phyloP scores from a whole-genome alignment of 1,284 basidiomycete genomes.

The Kwoniella shivajii region DNA sequence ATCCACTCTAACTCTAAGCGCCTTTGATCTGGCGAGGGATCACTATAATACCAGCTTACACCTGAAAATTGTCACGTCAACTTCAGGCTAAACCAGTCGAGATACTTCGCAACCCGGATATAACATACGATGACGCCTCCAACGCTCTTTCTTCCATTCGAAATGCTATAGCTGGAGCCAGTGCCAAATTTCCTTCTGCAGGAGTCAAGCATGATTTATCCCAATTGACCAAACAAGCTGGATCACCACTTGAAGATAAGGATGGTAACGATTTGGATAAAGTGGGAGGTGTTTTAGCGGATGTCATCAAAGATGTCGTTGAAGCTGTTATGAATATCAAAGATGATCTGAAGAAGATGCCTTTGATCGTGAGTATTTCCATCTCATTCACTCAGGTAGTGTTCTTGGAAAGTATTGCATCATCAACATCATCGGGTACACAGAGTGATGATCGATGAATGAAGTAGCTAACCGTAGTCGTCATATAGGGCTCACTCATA shows the following conservation, averaged over 20 bases:
- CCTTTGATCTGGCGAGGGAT: not conserved
- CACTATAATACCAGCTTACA: no score
- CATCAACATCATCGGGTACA: no score
- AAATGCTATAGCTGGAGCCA: slow-evolving; percentile 8
- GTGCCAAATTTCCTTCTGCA: not conserved
- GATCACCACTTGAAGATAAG: slow-evolving; percentile 9
- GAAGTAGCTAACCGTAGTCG: not conserved
- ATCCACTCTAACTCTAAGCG: not conserved
- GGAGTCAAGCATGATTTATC: slow-evolving; percentile 7
- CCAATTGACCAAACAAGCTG: not conserved
- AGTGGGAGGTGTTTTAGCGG: slow-evolving; percentile 21
- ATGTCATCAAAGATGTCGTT: slow-evolving; percentile 23
- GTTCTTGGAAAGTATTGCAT: no score
- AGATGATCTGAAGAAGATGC: slow-evolving; percentile 20
- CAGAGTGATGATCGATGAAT: no score
- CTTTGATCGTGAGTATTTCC: slow-evolving; percentile 21
- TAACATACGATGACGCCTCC: slow-evolving; percentile 3
- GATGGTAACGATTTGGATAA: slow-evolving; percentile 14
- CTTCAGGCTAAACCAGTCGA: slow-evolving; percentile 15
- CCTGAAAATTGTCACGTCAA: no score
- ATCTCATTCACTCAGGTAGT: not conserved
- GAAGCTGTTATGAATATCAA: slow-evolving; percentile 18
- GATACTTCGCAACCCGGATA: slow-evolving; percentile 7
- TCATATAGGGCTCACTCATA: slow-evolving; percentile 19
- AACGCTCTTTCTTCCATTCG: slow-evolving; percentile 7